These are phyloP conservation scores for Saccharomyces paradoxus DNA, from an alignment of 805 yeast species.

Conservation along the genomic window DNA sequence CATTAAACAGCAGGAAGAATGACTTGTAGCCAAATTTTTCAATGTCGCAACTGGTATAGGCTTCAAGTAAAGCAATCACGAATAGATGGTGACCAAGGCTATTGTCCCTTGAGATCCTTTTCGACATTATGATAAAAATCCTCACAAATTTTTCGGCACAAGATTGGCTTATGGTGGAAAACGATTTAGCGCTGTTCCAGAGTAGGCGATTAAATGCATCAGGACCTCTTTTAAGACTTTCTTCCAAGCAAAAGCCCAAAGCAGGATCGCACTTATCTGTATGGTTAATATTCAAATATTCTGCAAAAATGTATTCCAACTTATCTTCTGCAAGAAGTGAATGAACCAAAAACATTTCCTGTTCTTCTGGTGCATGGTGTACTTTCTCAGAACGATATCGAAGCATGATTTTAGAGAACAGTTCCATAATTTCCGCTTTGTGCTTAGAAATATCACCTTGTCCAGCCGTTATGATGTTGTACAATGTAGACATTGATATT, in stretches of 20 bases:
- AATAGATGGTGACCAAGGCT: constrained; percentile 19
- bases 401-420: background rate
- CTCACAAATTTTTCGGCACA: background rate
- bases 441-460: constrained; percentile 14
- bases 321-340: constrained; percentile 10
- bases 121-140: background rate
- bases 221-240: background rate
- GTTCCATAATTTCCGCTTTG: background rate
- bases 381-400: background rate
- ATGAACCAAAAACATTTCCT: constrained; percentile 24
- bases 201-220: background rate
- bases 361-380: background rate
- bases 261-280: background rate
- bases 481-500: background rate
- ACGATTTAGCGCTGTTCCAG: background rate
- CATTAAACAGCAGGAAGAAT: constrained; percentile 13
- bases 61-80: constrained; percentile 27
- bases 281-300: constrained; percentile 19
- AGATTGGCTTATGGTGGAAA: background rate
- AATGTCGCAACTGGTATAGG: constrained; percentile 16
- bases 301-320: constrained; percentile 27
- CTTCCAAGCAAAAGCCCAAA: background rate
- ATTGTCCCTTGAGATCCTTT: constrained; percentile 18
- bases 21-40: background rate
- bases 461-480: background rate